phyloP scores from a whole-genome alignment of 208 protist genomes.

The Phytomonas sp. region DNA sequence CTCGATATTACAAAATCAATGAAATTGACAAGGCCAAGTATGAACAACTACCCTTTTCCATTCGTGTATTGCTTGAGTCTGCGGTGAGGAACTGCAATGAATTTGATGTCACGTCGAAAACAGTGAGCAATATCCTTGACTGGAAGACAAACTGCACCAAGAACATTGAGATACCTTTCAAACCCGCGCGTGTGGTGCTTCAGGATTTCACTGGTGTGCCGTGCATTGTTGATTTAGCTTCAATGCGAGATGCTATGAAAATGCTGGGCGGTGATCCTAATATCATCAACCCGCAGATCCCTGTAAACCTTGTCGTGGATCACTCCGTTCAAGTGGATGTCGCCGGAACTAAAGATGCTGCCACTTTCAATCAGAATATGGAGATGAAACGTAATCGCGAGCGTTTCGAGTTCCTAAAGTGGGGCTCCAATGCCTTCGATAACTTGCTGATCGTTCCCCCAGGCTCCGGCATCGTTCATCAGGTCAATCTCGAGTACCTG shows the following conservation, averaged over 20 bases:
- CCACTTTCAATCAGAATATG: conserved; percentile 87
- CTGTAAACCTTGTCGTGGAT: conserved; percentile 96
- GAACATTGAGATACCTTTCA: conserved; percentile 93
- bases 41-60: conserved; percentile 90
- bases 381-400: conserved; percentile 95
- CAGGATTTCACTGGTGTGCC: conserved; percentile 96
- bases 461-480: conserved; percentile 95
- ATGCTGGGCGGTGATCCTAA: conserved; percentile 86
- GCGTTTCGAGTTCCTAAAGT: conserved; percentile 96
- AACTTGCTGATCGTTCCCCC: conserved; percentile 94
- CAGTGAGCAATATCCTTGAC: conserved; percentile 91
- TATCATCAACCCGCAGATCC: conserved; percentile 93
- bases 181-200: conserved; percentile 92
- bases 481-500: conserved; percentile 97
- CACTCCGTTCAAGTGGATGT: conserved; percentile 94
- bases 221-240: conserved; percentile 94
- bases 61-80: conserved; percentile 94
- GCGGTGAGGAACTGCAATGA: conserved; percentile 95
- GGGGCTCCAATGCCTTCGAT: conserved; percentile 93
- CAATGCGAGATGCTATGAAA: conserved; percentile 92
- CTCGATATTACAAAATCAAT: conserved; percentile 80
- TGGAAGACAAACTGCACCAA: conserved; percentile 88
- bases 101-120: conserved; percentile 84
- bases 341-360: conserved; percentile 58
- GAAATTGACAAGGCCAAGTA: conserved; percentile 70